Evolutionary conservation across 495 filamentous ascomycete genomes (phyloP).

Genomic region (Hyaloscypha bicolor): DNA sequence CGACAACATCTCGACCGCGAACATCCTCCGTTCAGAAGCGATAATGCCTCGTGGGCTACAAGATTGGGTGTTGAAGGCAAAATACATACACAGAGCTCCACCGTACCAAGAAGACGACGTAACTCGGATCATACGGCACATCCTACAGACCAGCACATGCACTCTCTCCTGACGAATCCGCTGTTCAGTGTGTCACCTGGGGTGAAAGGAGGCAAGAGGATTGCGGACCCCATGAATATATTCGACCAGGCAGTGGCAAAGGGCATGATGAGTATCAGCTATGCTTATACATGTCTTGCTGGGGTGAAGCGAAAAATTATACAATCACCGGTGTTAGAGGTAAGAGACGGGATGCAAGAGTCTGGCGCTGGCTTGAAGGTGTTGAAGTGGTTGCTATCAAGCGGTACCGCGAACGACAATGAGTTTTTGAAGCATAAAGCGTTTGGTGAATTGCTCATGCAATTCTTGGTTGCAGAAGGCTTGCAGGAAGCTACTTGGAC

Average conservation of each 20-base stretch:
- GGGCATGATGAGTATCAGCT: conserved; percentile 29
- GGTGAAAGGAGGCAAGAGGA: neutral
- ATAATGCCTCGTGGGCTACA: conserved; percentile 31
- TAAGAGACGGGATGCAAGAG: conserved; percentile 33
- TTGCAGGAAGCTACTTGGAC: conserved; percentile 31
- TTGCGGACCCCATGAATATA: conserved; percentile 34
- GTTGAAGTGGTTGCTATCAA: conserved; percentile 43
- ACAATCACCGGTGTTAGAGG: conserved; percentile 19
- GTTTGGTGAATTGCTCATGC: conserved; percentile 32
- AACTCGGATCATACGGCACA: conserved; percentile 12
- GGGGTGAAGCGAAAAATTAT: conserved; percentile 27
- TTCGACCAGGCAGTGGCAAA: conserved; percentile 38
- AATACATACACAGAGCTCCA: conserved; percentile 4
- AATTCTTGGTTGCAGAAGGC: conserved; percentile 42
- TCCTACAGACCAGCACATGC: conserved; percentile 52
- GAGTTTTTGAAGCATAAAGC: conserved; percentile 26
- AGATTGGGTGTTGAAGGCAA: no score
- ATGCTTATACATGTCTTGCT: conserved; percentile 25
- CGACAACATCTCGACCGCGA: conserved; percentile 62
- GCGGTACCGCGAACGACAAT: conserved; percentile 26
- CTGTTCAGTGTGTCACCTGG: conserved; percentile 39
- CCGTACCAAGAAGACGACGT: neutral
- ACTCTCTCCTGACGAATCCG: conserved; percentile 59
- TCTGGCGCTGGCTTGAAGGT: conserved; percentile 35
- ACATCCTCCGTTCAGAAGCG: conserved; percentile 40